Base-by-base conservation (phyloP, 306 rosid species). In the Gastrolobium villosum region DNA sequence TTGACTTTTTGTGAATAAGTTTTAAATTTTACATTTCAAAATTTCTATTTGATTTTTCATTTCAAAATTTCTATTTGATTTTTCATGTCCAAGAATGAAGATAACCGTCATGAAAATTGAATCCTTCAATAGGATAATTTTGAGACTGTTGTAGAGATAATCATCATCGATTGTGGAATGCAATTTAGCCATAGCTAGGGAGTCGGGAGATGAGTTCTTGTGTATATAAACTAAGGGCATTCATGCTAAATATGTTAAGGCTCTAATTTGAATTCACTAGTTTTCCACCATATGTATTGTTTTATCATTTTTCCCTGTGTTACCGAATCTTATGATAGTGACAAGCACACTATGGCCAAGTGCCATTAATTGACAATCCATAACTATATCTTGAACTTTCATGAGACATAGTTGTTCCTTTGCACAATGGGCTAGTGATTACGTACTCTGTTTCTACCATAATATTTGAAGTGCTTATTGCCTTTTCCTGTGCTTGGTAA, bases 81-180 rank as follows among this genome's bases (percentile, higher is more conserved):
- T 72, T 34, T 13, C 35, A 37, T 65, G 65, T 15, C 56, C 35
- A 40, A 64, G 15, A 65, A 35, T 10, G 72, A 39, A 66, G 64
- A 45, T 46, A 67, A 40, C 48, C 1, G 13, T 65, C 37, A 34
- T 66, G 37, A 68, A 37, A 3, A 3, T 52, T 9, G 34, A 37
- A 49, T 77, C 75, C 39, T 65, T 45, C 41, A 32, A 6, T 59
- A 20, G 57, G 60, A 41, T 50, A 46, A 6, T 41, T 60, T 69
- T 48, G 35, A 31, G 61, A 70, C 65, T 45, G 35, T 70, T 71
- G 75, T 32, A 13, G 15, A 43, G 55, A 31, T 61, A 69, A n/a
- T 4, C 41, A 53, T 20, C 32, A 35, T 43, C 26, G n/a, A 15
- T 61, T 70, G 71, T 5, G 5, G 37, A 62, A 35, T 48, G 37